Evolutionary conservation across 129 eudicot genomes (phyloP), one percentile per base, ranked within the genome.

Genomic region (Lonicera japonica): DNA sequence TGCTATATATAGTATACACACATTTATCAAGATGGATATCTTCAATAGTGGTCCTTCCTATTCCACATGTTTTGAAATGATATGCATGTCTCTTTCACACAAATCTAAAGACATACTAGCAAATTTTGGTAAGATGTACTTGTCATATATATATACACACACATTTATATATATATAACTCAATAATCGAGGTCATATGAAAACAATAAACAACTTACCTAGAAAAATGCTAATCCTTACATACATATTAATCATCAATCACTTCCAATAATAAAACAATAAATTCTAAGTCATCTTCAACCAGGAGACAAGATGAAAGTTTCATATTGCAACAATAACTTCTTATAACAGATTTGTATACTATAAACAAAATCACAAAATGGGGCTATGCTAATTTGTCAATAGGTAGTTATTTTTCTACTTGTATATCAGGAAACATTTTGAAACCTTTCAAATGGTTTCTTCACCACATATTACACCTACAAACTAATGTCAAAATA

Each of bases 351-450:
- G 18, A 69, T 59, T 41, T 74, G 77, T 74, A 63, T 70, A 70
- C 68, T 65, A 59, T 70, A 70, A 67, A 77, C 74, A 77, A 50
- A 43, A 60, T 46, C 50, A 0, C 0, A 1, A 46, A 59, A 59
- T 24, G 54, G 61, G 66, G 60, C 64, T 62, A 55, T 19, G n/a
- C 75, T 75, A 75, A 58, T 59, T 14, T 25, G 78, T 67, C 71
- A 74, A 66, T 18, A 58, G 58, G 45, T 7, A 58, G 47, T 54
- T 56, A 56, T 70, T 51, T 45, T 56, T 52, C 79, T 82, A 82
- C 53, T 82, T 73, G 84, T 68, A 68, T 70, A 60, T 36, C 60
- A 68, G 78, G 73, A 70, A 50, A 20, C 67, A 48, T 63, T 56
- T 64, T 54, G 57, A 55, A 67, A 67, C 65, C 65, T 72, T 70